A percentile compares a stretch with the other conserved stretches of the same genome.
Evolutionary conservation across 768 basidiomycete genomes (phyloP).

Genomic region (Inosperma sp.): DNA sequence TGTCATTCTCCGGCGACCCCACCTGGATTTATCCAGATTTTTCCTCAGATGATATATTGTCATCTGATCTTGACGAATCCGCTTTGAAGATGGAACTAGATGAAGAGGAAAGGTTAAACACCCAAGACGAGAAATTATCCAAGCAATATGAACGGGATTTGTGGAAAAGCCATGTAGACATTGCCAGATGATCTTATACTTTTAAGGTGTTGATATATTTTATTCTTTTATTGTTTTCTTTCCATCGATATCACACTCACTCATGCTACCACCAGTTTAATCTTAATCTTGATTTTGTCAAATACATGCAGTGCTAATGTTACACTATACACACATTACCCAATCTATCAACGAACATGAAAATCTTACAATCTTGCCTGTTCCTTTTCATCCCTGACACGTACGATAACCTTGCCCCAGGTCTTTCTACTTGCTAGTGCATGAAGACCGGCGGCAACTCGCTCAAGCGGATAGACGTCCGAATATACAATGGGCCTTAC

Average conservation of each 20-base stretch:
- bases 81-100: constrained; percentile 24
- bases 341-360: too few species aligned
- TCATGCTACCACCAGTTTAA: too few species aligned
- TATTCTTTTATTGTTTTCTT: too few species aligned
- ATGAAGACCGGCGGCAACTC: constrained; percentile 58
- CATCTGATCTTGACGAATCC: constrained; percentile 31
- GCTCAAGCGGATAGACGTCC: constrained; percentile 64
- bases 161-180: constrained; percentile 22
- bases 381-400: constrained; percentile 48
- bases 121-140: constrained; percentile 20
- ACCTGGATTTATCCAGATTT: background rate
- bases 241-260: too few species aligned
- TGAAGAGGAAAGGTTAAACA: constrained; percentile 19
- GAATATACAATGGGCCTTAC: constrained; percentile 68
- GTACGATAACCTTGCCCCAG: constrained; percentile 86
- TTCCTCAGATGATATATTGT: constrained; percentile 4
- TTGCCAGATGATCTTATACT: background rate
- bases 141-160: constrained; percentile 36
- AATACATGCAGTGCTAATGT: too few species aligned
- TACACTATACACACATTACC: too few species aligned
- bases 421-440: constrained; percentile 82
- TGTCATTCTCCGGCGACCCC: background rate
- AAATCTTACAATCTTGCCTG: constrained; percentile 41
- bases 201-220: too few species aligned
- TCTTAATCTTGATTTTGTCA: too few species aligned